Base-by-base conservation (phyloP, 495 filamentous ascomycete genomes). In the Cryomyces minteri region DNA sequence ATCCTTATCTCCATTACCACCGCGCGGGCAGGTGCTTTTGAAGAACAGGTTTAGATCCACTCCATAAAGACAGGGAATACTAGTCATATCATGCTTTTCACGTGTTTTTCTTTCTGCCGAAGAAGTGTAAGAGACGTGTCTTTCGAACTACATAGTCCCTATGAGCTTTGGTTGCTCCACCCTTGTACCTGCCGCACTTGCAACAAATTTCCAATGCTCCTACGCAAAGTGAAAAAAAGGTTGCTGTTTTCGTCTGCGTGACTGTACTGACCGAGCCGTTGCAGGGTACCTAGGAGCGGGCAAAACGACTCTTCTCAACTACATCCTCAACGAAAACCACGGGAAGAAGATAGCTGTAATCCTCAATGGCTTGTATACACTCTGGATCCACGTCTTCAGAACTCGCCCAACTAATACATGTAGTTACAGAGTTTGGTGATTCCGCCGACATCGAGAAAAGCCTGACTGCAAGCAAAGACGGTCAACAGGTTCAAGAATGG, bases 281-380 rank as follows among this genome's bases (percentile, higher is more conserved):
- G 4, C 38, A 80, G 77, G 77, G 6, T 98, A 96, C 53, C 73
- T 98, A 12, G 90, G 90, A 31, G 82, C 90, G 28, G 90, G 90
- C 14, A 98, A 98, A 61, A 96, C 88, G 0, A 96, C 92, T 0
- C 66, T 98, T 5, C 67, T 98, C 40, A 98, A 98, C 56, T 92
- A 96, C 59, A 95, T 98, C 39, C 68, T 98, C 33, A 86, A 76
- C 18, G 86, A 87, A 49, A 77, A 84, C 44, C 90, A 96, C 72
- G 88, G 88, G 56, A 96, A 95, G 69, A 90, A 80, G 59, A 86
- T 98, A 58, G 90, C 90, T 7, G 90, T 98, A 29, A 98, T 98
- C 47, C 74, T 96, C 65, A 98, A 98, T 61, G 88, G 85, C 75
- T 58, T 50, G 66, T 67, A 49, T 44, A 46, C 43, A 39, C 46